Conservation (phyloP, 345 rosid species). For the Combretum micranthum region DNA sequence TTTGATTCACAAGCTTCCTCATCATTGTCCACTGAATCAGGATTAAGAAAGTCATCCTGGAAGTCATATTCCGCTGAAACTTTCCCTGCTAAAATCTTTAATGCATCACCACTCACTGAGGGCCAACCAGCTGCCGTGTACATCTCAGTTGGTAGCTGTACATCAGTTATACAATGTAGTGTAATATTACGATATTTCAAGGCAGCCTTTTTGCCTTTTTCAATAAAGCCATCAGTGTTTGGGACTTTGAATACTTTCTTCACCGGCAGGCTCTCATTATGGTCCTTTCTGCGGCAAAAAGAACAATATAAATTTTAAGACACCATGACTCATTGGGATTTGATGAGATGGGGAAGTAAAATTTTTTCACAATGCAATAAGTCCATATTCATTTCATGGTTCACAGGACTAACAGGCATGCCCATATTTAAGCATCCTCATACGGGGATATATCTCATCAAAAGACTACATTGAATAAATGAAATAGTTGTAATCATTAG, state of each 20-base stretch:
- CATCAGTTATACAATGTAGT: constrained; percentile 38
- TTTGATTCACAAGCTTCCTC: constrained; percentile 15
- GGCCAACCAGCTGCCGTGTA: constrained; percentile 84
- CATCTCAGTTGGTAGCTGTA: constrained; percentile 41
- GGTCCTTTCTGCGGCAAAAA: constrained; percentile 39
- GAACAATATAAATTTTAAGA: constrained; percentile 7
- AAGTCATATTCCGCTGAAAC: constrained; percentile 67
- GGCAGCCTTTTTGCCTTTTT: constrained; percentile 78
- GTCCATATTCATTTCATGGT: no score
- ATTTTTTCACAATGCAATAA: not conserved
- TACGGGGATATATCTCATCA: no score
- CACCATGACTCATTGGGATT: not conserved
- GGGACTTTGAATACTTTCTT: constrained; percentile 53
- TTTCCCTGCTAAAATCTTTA: constrained; percentile 72
- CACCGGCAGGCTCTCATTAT: constrained; percentile 31
- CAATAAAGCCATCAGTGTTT: constrained; percentile 68
- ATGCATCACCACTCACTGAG: constrained; percentile 65
- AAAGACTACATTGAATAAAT: no score
- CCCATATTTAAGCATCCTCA: no score
- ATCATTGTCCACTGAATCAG: constrained; percentile 22
- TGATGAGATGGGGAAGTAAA: not conserved
- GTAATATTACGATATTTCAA: constrained; percentile 59
- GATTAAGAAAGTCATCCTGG: constrained; percentile 26
- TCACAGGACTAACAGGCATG: no score
- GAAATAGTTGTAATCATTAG: no score